A percentile compares a stretch with the other conserved stretches of the same genome.
Evolutionary conservation across 2,329 filamentous ascomycete genomes (phyloP).

Genomic region (Colletotrichum destructivum): DNA sequence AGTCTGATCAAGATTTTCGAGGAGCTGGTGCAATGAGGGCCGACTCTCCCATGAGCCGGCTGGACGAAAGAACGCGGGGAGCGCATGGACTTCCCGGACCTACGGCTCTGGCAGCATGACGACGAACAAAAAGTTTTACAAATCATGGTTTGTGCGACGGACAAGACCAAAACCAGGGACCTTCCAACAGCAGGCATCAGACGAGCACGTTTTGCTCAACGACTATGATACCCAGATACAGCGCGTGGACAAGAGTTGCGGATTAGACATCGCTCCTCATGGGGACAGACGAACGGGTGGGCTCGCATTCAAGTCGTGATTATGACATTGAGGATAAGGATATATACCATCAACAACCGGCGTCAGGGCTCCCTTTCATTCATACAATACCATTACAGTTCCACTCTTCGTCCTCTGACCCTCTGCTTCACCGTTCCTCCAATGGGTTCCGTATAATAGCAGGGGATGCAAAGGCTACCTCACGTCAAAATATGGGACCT

Average conservation of each 20-base stretch:
- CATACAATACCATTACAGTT: slow-evolving; percentile 28
- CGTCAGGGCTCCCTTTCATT: slow-evolving; percentile 26
- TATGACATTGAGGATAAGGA: slow-evolving; percentile 34
- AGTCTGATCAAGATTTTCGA: slow-evolving; percentile 81
- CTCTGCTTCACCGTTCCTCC: not conserved
- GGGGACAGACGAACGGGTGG: slow-evolving; percentile 23
- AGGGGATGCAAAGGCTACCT: slow-evolving; percentile 13
- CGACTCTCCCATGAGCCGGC: not conserved
- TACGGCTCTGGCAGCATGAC: slow-evolving; percentile 1
- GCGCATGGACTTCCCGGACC: slow-evolving; percentile 14
- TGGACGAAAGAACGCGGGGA: slow-evolving; percentile 20
- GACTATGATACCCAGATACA: slow-evolving; percentile 39
- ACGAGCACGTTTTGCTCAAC: slow-evolving; percentile 29
- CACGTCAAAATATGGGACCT: slow-evolving; percentile 23
- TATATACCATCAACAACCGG: slow-evolving; percentile 32
- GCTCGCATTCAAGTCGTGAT: slow-evolving; percentile 38
- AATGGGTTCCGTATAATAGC: not conserved
- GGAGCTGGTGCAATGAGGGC: slow-evolving; percentile 64
- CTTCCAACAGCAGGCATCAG: slow-evolving; percentile 26
- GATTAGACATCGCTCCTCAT: slow-evolving; percentile 37
- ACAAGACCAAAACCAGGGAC: slow-evolving; percentile 1
- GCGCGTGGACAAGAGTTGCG: slow-evolving; percentile 27
- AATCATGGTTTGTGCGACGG: slow-evolving; percentile 27
- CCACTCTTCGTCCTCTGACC: not conserved
- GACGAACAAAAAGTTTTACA: slow-evolving; percentile 24